These are phyloP conservation scores for Eucalyptus virginea DNA, from an alignment of 345 rosid species.

Conservation along the genomic window DNA sequence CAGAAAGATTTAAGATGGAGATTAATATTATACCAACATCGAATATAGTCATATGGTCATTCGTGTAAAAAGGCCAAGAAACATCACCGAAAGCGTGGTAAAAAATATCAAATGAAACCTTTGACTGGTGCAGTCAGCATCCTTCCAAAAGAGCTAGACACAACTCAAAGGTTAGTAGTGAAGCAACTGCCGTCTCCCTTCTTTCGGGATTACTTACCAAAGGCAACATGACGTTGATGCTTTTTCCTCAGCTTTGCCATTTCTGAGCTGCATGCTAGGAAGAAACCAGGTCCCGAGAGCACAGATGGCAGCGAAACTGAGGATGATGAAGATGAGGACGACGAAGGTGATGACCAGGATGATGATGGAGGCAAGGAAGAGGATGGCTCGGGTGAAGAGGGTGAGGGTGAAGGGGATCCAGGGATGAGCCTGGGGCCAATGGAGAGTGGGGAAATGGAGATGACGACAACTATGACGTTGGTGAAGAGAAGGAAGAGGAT, in stretches of 20 bases:
- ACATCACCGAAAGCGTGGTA: background rate
- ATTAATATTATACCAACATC: background rate
- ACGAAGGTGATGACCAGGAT: conserved; percentile 22
- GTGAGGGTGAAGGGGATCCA: conserved; percentile 19
- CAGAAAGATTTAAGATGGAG: background rate
- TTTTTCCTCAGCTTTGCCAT: conserved; percentile 26
- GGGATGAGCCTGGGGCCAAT: conserved; percentile 32
- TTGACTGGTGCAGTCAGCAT: conserved; percentile 6
- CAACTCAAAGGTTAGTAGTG: conserved; percentile 13
- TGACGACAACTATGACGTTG: conserved; percentile 9
- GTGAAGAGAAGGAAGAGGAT: background rate
- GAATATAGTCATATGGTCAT: background rate
- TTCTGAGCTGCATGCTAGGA: conserved; percentile 11
- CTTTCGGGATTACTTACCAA: background rate
- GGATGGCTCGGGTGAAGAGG: conserved; percentile 15
- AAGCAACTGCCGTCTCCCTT: background rate
- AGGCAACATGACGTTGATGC: background rate
- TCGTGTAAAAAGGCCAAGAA: background rate
- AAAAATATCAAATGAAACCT: conserved; percentile 5
- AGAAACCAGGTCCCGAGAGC: conserved; percentile 16
- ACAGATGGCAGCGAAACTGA: conserved; percentile 36
- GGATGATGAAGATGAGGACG: conserved; percentile 32
- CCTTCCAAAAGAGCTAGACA: conserved; percentile 3
- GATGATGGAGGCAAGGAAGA: conserved; percentile 31
- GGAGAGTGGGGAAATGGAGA: conserved; percentile 26